Conservation (phyloP, 2,329 filamentous ascomycete genomes). For the Cercospora sp. region DNA sequence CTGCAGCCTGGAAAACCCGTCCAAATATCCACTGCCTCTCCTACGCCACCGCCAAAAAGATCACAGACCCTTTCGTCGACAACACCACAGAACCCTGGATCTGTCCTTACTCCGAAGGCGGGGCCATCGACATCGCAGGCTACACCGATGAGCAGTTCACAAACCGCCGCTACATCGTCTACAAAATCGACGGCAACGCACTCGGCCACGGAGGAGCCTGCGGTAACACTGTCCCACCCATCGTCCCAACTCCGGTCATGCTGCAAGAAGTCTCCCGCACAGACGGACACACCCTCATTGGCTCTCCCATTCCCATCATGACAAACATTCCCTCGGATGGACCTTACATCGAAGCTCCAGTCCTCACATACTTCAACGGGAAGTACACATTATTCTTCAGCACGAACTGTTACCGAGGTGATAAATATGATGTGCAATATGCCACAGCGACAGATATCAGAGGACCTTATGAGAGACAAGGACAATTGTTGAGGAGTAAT, state of each 20-base stretch:
- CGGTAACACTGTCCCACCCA: slow-evolving; percentile 38
- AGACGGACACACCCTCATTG: slow-evolving; percentile 37
- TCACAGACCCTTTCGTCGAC: slow-evolving; percentile 34
- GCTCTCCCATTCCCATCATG: slow-evolving; percentile 31
- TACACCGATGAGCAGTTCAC: slow-evolving; percentile 38
- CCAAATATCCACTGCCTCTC: slow-evolving; percentile 39
- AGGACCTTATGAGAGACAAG: slow-evolving; percentile 32
- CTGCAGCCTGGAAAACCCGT: slow-evolving; percentile 30
- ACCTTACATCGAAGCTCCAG: slow-evolving; percentile 38
- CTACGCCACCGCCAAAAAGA: slow-evolving; percentile 34
- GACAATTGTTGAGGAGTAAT: slow-evolving; percentile 31
- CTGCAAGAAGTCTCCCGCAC: slow-evolving; percentile 35
- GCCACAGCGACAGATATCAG: slow-evolving; percentile 31
- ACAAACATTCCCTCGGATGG: slow-evolving; percentile 35
- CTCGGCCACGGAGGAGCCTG: slow-evolving; percentile 35
- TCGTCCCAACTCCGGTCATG: slow-evolving; percentile 38
- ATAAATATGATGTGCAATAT: slow-evolving; percentile 36
- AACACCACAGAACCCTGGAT: slow-evolving; percentile 31
- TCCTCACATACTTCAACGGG: slow-evolving; percentile 28
- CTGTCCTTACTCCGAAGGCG: slow-evolving; percentile 36
- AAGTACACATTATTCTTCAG: slow-evolving; percentile 39
- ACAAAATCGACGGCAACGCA: slow-evolving; percentile 43
- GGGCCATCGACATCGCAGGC: slow-evolving; percentile 39
- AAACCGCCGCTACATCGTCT: slow-evolving; percentile 36
- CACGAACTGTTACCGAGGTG: slow-evolving; percentile 34